Conservation (phyloP, 148 eudicot species). For the Talinum fruticosum region DNA sequence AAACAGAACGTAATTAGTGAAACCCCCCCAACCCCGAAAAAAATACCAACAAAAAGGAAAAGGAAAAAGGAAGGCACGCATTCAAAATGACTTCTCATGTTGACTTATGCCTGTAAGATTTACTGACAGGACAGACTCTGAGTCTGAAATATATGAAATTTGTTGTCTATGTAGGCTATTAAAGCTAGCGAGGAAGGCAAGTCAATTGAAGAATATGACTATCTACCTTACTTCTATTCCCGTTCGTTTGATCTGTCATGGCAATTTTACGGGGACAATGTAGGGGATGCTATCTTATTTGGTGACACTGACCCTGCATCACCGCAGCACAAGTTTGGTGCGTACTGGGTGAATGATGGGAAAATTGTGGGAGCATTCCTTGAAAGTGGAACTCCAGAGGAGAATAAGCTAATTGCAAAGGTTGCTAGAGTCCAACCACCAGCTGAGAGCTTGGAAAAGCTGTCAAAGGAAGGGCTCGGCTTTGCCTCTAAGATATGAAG, state of each 20-base stretch:
- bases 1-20: too few relatives aligned
- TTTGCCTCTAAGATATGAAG: slow-evolving; percentile 78
- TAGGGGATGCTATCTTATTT: slow-evolving; percentile 63
- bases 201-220: slow-evolving; percentile 67
- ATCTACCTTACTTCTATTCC: slow-evolving; percentile 85
- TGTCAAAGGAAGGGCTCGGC: slow-evolving; percentile 64
- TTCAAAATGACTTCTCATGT: too few relatives aligned
- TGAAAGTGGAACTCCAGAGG: slow-evolving; percentile 82
- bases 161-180: slow-evolving; percentile 51
- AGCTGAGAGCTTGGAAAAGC: slow-evolving; percentile 52
- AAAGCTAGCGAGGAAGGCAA: slow-evolving; percentile 58
- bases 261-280: slow-evolving; percentile 93
- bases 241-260: slow-evolving; percentile 80
- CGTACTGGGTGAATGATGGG: slow-evolving; percentile 89
- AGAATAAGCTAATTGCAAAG: slow-evolving; percentile 84
- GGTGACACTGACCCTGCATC: slow-evolving; percentile 66
- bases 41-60: too few relatives aligned
- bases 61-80: too few relatives aligned
- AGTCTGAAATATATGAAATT: neutral
- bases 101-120: neutral
- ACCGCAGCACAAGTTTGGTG: slow-evolving; percentile 65
- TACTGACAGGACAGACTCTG: neutral
- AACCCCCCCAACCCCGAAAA: too few relatives aligned
- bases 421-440: slow-evolving; percentile 77
- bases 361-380: slow-evolving; percentile 78